phyloP scores from a whole-genome alignment of 768 basidiomycete genomes.

The Mycena maculata region DNA sequence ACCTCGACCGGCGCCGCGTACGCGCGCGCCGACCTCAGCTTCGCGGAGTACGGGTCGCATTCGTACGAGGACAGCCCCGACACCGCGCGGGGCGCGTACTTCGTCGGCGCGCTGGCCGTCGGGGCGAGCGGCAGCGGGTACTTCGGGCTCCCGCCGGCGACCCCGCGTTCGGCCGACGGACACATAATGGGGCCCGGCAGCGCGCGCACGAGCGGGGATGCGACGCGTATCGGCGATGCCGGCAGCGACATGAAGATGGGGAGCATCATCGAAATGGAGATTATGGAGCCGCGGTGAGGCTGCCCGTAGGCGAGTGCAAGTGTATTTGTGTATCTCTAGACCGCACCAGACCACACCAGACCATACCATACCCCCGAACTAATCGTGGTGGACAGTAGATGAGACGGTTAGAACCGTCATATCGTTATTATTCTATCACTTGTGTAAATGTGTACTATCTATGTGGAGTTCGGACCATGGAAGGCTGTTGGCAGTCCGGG shows the following conservation, averaged over 20 bases:
- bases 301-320: not conserved
- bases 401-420: not conserved
- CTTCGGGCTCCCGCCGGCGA: not conserved
- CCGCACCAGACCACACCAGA: no score
- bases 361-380: not conserved
- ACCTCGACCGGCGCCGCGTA: not conserved
- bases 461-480: not conserved
- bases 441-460: conserved; percentile 1
- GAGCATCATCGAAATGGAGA: not conserved
- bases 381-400: not conserved
- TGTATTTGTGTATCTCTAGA: conserved; percentile 1
- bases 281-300: not conserved
- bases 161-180: no score
- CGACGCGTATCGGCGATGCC: conserved; percentile 1
- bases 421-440: conserved; percentile 11
- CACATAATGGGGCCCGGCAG: not conserved
- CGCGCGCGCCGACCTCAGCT: conserved; percentile 8
- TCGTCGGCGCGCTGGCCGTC: not conserved
- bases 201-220: conserved; percentile 26
- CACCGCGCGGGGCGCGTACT: conserved; percentile 12
- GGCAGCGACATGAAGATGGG: conserved; percentile 15
- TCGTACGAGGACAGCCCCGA: not conserved
- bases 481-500: no score
- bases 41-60: not conserved
- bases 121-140: not conserved